phyloP scores from a whole-genome alignment of 495 filamentous ascomycete species.

The Penicillium psychrofluorescens region DNA sequence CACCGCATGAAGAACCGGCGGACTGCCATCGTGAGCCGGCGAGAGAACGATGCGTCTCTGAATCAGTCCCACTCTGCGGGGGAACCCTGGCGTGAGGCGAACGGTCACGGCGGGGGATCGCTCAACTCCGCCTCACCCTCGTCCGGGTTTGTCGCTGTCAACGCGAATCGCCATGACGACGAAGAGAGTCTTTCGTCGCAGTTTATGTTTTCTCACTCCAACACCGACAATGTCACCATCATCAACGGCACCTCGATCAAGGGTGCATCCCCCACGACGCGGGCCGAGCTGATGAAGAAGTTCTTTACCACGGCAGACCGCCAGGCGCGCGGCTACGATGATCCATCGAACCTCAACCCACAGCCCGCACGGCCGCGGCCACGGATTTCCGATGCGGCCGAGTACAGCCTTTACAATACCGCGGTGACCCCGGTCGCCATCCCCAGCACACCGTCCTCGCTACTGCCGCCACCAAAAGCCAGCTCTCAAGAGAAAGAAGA shows the following conservation, averaged over 20 bases:
- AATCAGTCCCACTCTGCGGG: slow-evolving; percentile 24
- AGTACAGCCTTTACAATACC: slow-evolving; percentile 30
- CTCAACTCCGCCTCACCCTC: slow-evolving; percentile 31
- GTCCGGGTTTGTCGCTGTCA: slow-evolving; percentile 53
- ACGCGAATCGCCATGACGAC: slow-evolving; percentile 32
- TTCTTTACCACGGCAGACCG: slow-evolving; percentile 52
- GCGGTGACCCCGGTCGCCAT: slow-evolving; percentile 42
- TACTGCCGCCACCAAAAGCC: slow-evolving; percentile 43
- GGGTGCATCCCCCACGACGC: slow-evolving; percentile 45
- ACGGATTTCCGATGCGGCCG: slow-evolving; percentile 29
- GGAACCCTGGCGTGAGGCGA: slow-evolving; percentile 32
- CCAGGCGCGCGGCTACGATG: slow-evolving; percentile 30
- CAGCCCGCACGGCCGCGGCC: slow-evolving; percentile 26
- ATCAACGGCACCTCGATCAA: slow-evolving; percentile 45
- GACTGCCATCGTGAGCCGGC: slow-evolving; percentile 58
- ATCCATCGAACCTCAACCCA: slow-evolving; percentile 16
- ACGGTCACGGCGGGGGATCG: slow-evolving; percentile 14
- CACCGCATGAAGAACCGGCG: slow-evolving; percentile 71
- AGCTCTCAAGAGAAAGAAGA: slow-evolving; percentile 48
- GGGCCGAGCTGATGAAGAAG: slow-evolving; percentile 47
- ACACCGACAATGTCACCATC: slow-evolving; percentile 39
- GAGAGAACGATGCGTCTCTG: slow-evolving; percentile 40
- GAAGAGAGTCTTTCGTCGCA: slow-evolving; percentile 28
- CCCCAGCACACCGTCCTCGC: slow-evolving; percentile 42
- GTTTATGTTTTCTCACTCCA: slow-evolving; percentile 37